These are phyloP conservation scores for Pyrenophora tritici-repentis DNA, from an alignment of 2,329 filamentous ascomycete genomes.

Conservation along the genomic window DNA sequence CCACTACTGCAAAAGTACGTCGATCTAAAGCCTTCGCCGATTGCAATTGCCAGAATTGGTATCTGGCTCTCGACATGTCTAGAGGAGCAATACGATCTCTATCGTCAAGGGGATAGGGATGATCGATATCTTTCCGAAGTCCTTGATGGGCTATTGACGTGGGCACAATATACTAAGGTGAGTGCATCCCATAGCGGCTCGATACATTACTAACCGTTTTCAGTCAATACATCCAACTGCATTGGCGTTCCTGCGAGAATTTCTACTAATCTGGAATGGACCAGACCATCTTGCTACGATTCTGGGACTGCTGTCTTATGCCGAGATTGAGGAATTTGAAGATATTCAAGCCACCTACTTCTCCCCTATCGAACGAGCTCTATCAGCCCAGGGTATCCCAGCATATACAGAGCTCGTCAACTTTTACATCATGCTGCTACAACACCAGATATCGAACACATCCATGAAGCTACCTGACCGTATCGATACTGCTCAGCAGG, in stretches of 20 bases:
- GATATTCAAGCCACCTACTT: constrained; percentile 48
- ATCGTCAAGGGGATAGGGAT: constrained; percentile 20
- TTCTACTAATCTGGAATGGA: constrained; percentile 47
- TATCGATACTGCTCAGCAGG: constrained; percentile 49
- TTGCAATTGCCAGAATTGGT: constrained; percentile 36
- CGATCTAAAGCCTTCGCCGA: constrained; percentile 54
- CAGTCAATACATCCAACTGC: constrained; percentile 41
- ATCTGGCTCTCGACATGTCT: constrained; percentile 48
- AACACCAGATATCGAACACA: constrained; percentile 54
- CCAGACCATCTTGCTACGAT: constrained; percentile 47
- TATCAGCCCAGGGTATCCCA: constrained; percentile 46
- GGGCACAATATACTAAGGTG: constrained; percentile 46
- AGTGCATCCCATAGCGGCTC: neutral
- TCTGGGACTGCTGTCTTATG: constrained; percentile 56
- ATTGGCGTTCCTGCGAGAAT: constrained; percentile 41
- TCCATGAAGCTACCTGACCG: constrained; percentile 25
- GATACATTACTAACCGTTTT: constrained; percentile 8
- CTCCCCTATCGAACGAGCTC: constrained; percentile 46
- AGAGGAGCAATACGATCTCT: constrained; percentile 41
- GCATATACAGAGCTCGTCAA: constrained; percentile 65
- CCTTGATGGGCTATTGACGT: constrained; percentile 38
- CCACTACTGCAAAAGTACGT: constrained; percentile 77
- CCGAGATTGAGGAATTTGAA: constrained; percentile 58
- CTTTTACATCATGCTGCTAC: constrained; percentile 71
- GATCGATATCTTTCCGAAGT: constrained; percentile 35